Evolutionary conservation across 345 rosid genomes (phyloP).

Genomic region (Noccaea bulbosa): DNA sequence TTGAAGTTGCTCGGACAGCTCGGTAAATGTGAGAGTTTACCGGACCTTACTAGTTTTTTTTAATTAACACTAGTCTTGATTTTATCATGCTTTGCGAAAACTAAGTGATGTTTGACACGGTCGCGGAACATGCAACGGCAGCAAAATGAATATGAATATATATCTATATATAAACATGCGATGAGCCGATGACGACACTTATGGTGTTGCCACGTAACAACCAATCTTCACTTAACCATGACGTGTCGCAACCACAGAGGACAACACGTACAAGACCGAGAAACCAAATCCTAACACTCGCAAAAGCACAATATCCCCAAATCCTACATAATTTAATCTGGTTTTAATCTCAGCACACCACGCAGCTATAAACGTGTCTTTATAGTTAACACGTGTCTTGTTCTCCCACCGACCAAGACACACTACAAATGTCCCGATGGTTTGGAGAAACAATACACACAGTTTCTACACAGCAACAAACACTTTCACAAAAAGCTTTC

Average conservation of each 20-base stretch:
- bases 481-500: background rate
- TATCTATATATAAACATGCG: constrained; percentile 31
- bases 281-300: constrained; percentile 30
- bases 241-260: constrained; percentile 39
- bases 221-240: constrained; percentile 15
- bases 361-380: constrained; percentile 39
- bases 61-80: no score
- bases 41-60: no score
- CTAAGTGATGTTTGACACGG: constrained; percentile 3
- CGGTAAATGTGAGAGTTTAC: no score
- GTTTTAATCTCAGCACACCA: constrained; percentile 31
- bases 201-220: constrained; percentile 33
- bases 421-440: constrained; percentile 42
- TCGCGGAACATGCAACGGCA: constrained; percentile 30
- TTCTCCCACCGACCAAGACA: constrained; percentile 41
- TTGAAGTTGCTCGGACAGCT: background rate
- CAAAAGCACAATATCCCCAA: constrained; percentile 24
- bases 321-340: background rate
- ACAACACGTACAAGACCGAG: constrained; percentile 30
- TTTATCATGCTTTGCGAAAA: no score
- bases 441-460: constrained; percentile 1
- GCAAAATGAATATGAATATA: background rate
- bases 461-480: constrained; percentile 28
- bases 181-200: background rate
- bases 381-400: constrained; percentile 27